These are phyloP conservation scores for Apophysomyces elegans DNA, from an alignment of 371 early-diverging fungal genomes.

Conservation along the genomic window DNA sequence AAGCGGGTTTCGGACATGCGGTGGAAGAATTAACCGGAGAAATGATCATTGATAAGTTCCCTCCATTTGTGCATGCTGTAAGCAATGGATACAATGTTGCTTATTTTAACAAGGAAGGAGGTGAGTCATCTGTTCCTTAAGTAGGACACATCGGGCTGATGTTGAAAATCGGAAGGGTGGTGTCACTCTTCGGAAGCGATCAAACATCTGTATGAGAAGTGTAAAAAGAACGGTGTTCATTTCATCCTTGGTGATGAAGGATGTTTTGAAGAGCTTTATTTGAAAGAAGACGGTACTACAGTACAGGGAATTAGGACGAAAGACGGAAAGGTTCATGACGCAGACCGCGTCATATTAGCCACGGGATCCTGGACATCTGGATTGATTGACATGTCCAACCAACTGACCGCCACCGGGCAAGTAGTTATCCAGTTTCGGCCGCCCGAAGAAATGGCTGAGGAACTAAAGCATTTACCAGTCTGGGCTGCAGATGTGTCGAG, in stretches of 20 bases:
- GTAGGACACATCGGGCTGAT: background rate
- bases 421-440: slow-evolving; percentile 56
- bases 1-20: slow-evolving; percentile 40
- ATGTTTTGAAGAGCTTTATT: slow-evolving; percentile 18
- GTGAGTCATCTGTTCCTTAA: slow-evolving; percentile 15
- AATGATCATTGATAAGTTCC: slow-evolving; percentile 33
- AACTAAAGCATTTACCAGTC: slow-evolving; percentile 41
- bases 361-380: slow-evolving; percentile 63
- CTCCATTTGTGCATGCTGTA: slow-evolving; percentile 38
- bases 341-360: slow-evolving; percentile 51
- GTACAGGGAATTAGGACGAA: slow-evolving; percentile 51
- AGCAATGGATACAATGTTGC: slow-evolving; percentile 36
- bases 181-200: slow-evolving; percentile 46
- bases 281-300: slow-evolving; percentile 14
- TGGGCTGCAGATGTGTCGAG: slow-evolving; percentile 59
- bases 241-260: slow-evolving; percentile 41
- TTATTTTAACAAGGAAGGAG: slow-evolving; percentile 44
- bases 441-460: slow-evolving; percentile 19
- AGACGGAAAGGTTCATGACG: slow-evolving; percentile 44
- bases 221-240: slow-evolving; percentile 34
- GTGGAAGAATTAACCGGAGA: slow-evolving; percentile 37
- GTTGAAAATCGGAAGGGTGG: slow-evolving; percentile 32
- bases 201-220: slow-evolving; percentile 40
- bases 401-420: slow-evolving; percentile 54
- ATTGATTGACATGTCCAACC: slow-evolving; percentile 42